Conservation (phyloP, 2,329 filamentous ascomycete species). For the Sclerotinia nivalis region DNA sequence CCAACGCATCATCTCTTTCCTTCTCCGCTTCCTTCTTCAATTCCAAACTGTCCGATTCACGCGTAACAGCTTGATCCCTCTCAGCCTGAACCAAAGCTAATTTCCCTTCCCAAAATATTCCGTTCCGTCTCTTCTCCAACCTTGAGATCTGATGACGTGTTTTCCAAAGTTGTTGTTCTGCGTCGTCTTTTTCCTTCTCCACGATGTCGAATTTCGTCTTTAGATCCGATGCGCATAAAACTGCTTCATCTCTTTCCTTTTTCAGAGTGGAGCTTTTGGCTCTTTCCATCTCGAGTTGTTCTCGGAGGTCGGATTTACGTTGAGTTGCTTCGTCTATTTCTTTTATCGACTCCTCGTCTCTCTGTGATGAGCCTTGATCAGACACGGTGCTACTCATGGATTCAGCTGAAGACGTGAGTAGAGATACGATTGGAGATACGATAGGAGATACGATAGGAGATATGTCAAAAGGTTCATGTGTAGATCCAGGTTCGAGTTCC, state of each 20-base stretch:
- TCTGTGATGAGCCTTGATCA: background rate
- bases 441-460: background rate
- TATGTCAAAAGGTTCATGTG: background rate
- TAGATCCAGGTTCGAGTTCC: background rate
- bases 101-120: background rate
- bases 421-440: background rate
- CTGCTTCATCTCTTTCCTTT: slow-evolving; percentile 1
- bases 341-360: background rate
- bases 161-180: background rate
- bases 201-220: background rate
- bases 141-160: background rate
- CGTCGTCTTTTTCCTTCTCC: background rate
- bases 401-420: background rate
- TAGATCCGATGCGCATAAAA: background rate
- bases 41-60: background rate
- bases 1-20: background rate
- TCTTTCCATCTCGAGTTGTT: slow-evolving; percentile 12
- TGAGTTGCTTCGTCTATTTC: background rate
- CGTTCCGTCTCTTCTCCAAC: background rate
- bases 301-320: background rate
- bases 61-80: background rate
- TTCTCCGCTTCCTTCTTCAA: background rate
- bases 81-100: background rate
- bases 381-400: background rate
- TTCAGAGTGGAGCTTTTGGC: background rate